Base-by-base conservation (phyloP, 768 basidiomycete species). In the Suillus paluster region DNA sequence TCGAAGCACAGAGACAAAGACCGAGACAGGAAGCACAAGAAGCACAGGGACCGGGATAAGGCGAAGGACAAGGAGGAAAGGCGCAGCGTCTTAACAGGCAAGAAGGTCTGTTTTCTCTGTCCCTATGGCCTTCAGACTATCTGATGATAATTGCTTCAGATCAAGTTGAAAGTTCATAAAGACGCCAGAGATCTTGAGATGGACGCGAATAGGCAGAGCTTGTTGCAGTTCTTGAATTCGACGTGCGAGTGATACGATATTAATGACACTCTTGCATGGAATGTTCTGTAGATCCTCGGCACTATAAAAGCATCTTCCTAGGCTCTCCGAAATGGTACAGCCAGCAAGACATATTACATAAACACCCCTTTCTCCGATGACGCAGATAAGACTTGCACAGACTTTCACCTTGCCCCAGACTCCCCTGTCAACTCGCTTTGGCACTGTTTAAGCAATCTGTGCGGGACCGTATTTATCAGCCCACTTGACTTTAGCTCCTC, bases 131-230 rank as follows among this genome's bases (percentile, higher is more conserved):
- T 5, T 19, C 11, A 14, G 23, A 55, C 11, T 52, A 15, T 25
- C 57, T 42, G 50, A 34, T 58, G n/a, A 11, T 34, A 4, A 3
- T 46, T 8, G 23, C 46, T 25, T 21, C 61, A 87, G 86, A 87
- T 87, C 53, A 87, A 87, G 69, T 70, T 87, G 45, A 87, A 86
- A 70, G 83, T 88, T 14, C 84, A 83, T 76, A 86, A 84, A 67
- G 84, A 85, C 57, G 82, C 81, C 45, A 80, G 74, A 21, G 86
- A 87, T 63, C 71, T 81, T 44, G 85, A 85, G 67, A 74, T 84
- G 64, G 86, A 88, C 62, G 81, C 79, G 21, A 87, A 87, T 60
- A 77, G 86, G 44, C 67, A 79, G 71, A 79, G 83, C 65, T 68
- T 87, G 60, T 66, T 87, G 17, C 76, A 80, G 59, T 87, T 87